Evolutionary conservation across 2,329 filamentous ascomycete genomes (phyloP).

Genomic region (Ophiosphaerella narmari): DNA sequence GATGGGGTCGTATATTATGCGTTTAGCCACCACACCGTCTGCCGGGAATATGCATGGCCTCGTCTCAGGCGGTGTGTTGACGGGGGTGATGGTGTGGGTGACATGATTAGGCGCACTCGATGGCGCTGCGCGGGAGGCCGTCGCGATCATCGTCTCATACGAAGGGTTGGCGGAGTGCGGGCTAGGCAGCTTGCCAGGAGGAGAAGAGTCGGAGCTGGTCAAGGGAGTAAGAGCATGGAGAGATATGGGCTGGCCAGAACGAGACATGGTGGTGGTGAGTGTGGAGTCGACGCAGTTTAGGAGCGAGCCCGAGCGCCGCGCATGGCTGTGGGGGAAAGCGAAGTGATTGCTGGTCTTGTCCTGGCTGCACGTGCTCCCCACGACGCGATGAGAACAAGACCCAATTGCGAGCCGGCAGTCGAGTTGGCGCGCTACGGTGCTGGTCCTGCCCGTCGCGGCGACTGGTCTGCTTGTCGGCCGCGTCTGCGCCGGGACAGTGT

Average conservation of each 20-base stretch:
- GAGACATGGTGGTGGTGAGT: slow-evolving; percentile 56
- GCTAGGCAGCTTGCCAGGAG: slow-evolving; percentile 60
- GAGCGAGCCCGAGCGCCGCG: slow-evolving; percentile 60
- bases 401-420: slow-evolving; percentile 22
- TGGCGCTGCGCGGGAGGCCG: slow-evolving; percentile 38
- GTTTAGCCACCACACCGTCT: slow-evolving; percentile 61
- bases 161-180: slow-evolving; percentile 53
- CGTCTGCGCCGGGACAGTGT: slow-evolving; percentile 78
- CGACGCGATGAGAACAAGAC: slow-evolving; percentile 19
- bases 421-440: slow-evolving; percentile 31
- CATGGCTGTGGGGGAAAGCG: slow-evolving; percentile 35
- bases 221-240: slow-evolving; percentile 65
- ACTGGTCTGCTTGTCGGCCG: no score
- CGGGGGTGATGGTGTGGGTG: slow-evolving; percentile 52
- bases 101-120: slow-evolving; percentile 47
- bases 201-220: slow-evolving; percentile 69
- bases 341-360: slow-evolving; percentile 21
- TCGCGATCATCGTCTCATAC: slow-evolving; percentile 43
- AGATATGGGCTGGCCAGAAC: slow-evolving; percentile 59
- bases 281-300: slow-evolving; percentile 71
- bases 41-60: slow-evolving; percentile 56
- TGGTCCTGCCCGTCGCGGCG: slow-evolving; percentile 26
- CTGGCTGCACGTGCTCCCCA: slow-evolving; percentile 15
- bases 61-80: slow-evolving; percentile 50
- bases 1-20: slow-evolving; percentile 66